Evolutionary conservation across 2,329 filamentous ascomycete genomes (phyloP), one percentile per base, ranked within the genome.

Genomic region (Aspergillus latus): DNA sequence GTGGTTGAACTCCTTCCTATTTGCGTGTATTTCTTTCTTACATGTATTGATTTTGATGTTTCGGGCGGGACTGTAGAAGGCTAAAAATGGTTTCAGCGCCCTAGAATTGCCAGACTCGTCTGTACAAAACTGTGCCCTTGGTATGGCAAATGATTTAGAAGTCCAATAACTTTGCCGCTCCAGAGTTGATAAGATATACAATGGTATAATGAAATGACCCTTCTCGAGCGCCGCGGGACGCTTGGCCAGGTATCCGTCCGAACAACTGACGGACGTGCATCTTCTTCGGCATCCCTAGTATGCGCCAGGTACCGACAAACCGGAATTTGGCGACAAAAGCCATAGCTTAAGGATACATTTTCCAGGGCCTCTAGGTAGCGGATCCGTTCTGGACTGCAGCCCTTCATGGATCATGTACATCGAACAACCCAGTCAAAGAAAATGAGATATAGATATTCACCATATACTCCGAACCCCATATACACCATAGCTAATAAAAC

Each of bases 391-490:
- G 26, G 21, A 3, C 43, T 26, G 43, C 13, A 28, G 26, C 28
- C 11, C 4, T 30, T n/a, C 7, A 45, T 21, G 21, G 28, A 45
- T 32, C 21, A 46, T 9, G 7, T 16, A 45, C 15, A 15, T 46
- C 11, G 11, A 32, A 52, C 28, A 49, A 26, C 34, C n/a, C 13
- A 26, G 34, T 37, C 10, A 5, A 9, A 49, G 34, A 34, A 7
- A 10, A 51, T 6, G 16, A 51, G 9, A 34, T 26, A 15, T 32
- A 36, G 32, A 46, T 39, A 26, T 13, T 28, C 46, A 51, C 29
- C 40, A 34, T 26, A 56, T 57, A 61, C 59, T 61, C 60, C 60
- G 39, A 57, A 54, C 49, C 56, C 60, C 49, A 44, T 32, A 50
- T 53, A 59, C 53, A 60, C 58, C 56, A 52, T 58, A 54, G 42